Percentiles rank a stretch among this genome's conserved stretches.
These are phyloP conservation scores for Globisporangium recalcitrans DNA, from an alignment of 352 stramenopile genomes.

Conservation along the genomic window DNA sequence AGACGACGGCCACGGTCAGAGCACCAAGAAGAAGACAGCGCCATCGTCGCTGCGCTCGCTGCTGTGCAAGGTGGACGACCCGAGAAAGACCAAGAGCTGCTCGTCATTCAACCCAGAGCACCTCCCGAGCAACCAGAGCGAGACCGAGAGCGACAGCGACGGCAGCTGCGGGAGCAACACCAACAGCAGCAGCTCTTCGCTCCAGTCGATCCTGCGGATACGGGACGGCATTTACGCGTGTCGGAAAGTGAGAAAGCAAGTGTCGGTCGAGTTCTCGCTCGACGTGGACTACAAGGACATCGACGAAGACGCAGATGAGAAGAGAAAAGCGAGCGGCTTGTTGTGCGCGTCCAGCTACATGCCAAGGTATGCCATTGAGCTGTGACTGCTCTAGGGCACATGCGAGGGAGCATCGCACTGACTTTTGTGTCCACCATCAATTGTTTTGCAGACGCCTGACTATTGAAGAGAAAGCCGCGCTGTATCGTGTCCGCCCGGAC, in stretches of 20 bases:
- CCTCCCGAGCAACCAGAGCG: constrained; percentile 45
- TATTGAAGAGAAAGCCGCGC: constrained; percentile 67
- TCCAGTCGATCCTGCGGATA: constrained; percentile 72
- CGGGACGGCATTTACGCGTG: constrained; percentile 27
- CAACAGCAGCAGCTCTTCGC: constrained; percentile 14
- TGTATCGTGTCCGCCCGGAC: constrained; percentile 67
- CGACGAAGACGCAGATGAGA: constrained; percentile 26
- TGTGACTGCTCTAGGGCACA: too few relatives aligned
- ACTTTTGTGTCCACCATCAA: neutral
- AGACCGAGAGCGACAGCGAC: constrained; percentile 80
- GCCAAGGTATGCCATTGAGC: constrained; percentile 28
- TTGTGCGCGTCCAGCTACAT: constrained; percentile 46
- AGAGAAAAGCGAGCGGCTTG: constrained; percentile 17
- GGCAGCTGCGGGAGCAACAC: constrained; percentile 36
- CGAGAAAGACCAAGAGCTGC: constrained; percentile 6
- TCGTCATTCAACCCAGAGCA: constrained; percentile 10
- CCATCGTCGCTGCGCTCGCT: constrained; percentile 17
- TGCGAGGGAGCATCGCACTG: too few relatives aligned
- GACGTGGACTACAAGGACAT: constrained; percentile 42
- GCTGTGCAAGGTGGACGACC: constrained; percentile 15
- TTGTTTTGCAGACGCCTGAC: constrained; percentile 38
- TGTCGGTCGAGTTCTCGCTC: constrained; percentile 63
- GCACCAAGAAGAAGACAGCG: constrained; percentile 12
- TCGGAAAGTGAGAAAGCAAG: constrained; percentile 51
- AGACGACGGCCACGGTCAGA: constrained; percentile 9